These are phyloP conservation scores for Urochloa ruziziensis DNA, from an alignment of 176 grass and related monocot species.

Conservation along the genomic window DNA sequence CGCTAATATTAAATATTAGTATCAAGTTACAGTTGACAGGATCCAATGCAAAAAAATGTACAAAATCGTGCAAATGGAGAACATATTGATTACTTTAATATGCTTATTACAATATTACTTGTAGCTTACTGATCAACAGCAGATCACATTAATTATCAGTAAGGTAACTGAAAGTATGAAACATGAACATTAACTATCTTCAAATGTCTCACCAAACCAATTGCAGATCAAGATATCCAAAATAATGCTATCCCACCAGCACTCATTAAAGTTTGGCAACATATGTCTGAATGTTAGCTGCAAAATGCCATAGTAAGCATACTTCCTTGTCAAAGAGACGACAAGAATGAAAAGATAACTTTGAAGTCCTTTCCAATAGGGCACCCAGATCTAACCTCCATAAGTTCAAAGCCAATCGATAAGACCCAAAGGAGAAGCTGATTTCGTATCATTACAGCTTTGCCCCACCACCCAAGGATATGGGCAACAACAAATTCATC, in stretches of 20 bases:
- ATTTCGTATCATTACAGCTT: constrained; percentile 99
- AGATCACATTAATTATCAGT: constrained; percentile 16
- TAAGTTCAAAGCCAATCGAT: constrained; percentile 94
- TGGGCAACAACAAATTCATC: constrained; percentile 98
- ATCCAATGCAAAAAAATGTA: constrained; percentile 26
- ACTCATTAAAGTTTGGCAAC: constrained; percentile 99
- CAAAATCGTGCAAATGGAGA: constrained; percentile 19
- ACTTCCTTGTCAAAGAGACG: constrained; percentile 20
- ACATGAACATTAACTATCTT: constrained; percentile 3
- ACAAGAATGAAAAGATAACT: constrained; percentile 2
- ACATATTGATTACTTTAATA: not conserved
- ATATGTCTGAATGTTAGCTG: constrained; percentile 98
- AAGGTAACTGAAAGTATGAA: not conserved
- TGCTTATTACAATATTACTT: not conserved
- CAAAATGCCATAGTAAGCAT: constrained; percentile 36
- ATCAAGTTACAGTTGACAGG: constrained; percentile 11
- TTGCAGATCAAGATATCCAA: constrained; percentile 99
- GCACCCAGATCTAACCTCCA: constrained; percentile 74
- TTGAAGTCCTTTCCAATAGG: constrained; percentile 15
- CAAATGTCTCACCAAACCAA: constrained; percentile 86
- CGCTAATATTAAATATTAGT: constrained; percentile 25
- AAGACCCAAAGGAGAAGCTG: constrained; percentile 92
- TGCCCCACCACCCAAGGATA: constrained; percentile 97
- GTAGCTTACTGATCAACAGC: not conserved
- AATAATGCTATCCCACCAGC: constrained; percentile 99